Evolutionary conservation across 345 rosid species (phyloP).

Genomic region (Brassica rapa): DNA sequence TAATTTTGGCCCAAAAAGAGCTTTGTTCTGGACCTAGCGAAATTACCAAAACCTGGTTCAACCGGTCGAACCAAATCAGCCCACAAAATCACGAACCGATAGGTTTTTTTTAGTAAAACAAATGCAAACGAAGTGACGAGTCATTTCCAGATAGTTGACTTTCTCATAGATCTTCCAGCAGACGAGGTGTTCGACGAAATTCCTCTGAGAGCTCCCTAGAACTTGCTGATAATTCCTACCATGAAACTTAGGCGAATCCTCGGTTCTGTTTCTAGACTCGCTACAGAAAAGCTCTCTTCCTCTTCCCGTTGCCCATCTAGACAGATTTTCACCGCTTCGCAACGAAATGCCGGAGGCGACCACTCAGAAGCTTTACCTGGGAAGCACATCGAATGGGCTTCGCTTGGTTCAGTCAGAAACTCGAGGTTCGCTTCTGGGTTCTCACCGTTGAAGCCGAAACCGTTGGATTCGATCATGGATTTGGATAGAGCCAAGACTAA

Average conservation of each 20-base stretch:
- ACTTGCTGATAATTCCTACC: not conserved
- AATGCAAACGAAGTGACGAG: too few relatives aligned
- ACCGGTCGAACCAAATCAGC: slow-evolving; percentile 3
- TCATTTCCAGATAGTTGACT: not conserved
- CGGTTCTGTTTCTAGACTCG: slow-evolving; percentile 17
- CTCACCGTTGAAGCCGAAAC: slow-evolving; percentile 77
- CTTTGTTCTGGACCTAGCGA: not conserved
- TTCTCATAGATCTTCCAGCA: not conserved
- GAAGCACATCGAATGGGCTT: slow-evolving; percentile 58
- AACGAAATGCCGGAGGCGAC: slow-evolving; percentile 13
- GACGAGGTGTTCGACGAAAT: slow-evolving; percentile 29
- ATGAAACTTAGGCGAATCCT: slow-evolving; percentile 35
- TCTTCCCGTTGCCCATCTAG: slow-evolving; percentile 24
- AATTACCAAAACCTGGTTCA: not conserved
- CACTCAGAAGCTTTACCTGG: slow-evolving; percentile 47
- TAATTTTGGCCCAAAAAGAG: not conserved
- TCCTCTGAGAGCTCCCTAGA: slow-evolving; percentile 13
- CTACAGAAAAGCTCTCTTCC: slow-evolving; percentile 23
- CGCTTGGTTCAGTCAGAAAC: slow-evolving; percentile 67
- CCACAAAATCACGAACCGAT: not conserved
- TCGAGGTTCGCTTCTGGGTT: slow-evolving; percentile 85
- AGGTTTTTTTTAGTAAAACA: too few relatives aligned
- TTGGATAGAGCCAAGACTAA: slow-evolving; percentile 61
- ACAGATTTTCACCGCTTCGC: slow-evolving; percentile 37
- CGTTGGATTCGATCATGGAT: slow-evolving; percentile 89